Evolutionary conservation across 2,329 filamentous ascomycete genomes (phyloP).

Genomic region (Pleochaeta shiraiana): DNA sequence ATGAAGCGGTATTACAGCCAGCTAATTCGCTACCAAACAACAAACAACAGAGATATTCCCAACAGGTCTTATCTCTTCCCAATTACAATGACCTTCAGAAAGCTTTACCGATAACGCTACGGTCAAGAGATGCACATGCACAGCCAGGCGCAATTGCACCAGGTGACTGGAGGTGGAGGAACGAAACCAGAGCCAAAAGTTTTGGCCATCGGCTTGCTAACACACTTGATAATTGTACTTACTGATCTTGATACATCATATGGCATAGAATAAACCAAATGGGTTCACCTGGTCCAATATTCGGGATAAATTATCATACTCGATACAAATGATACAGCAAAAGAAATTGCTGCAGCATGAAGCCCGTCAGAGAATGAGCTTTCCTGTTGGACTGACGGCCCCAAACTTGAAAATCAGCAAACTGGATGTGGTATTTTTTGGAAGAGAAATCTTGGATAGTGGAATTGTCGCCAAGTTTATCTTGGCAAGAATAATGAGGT

Average conservation of each 20-base stretch:
- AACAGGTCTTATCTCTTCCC: neutral
- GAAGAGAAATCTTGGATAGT: neutral
- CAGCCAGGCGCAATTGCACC: conserved; percentile 10
- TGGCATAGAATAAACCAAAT: neutral
- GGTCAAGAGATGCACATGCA: neutral
- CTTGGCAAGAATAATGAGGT: neutral
- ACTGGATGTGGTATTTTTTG: neutral
- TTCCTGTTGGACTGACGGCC: neutral
- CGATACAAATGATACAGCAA: neutral
- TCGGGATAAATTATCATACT: neutral
- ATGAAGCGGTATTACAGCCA: neutral
- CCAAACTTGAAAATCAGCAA: neutral
- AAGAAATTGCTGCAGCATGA: neutral
- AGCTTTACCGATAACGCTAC: neutral
- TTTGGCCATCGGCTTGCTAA: neutral
- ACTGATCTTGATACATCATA: neutral
- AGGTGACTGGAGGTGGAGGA: neutral
- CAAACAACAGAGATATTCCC: neutral
- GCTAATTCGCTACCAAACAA: neutral
- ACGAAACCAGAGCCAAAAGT: neutral
- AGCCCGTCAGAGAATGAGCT: neutral
- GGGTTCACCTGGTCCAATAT: neutral
- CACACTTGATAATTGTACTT: neutral
- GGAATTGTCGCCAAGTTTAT: neutral
- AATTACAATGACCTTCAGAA: neutral